These are phyloP conservation scores for Gigaspora rosea DNA, from an alignment of 192 early-diverging fungal species.

Conservation along the genomic window DNA sequence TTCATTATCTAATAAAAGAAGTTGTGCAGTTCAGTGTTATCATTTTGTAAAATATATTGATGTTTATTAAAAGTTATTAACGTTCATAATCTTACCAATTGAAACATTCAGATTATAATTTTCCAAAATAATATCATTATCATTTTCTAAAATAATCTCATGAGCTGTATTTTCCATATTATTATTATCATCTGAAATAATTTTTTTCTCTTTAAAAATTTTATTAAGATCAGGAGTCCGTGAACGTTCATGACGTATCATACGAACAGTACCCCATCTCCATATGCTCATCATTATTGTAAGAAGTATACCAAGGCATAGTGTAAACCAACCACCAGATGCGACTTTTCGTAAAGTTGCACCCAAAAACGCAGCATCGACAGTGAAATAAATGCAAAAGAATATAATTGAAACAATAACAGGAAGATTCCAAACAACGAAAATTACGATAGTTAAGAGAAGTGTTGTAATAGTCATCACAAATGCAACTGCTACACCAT, in stretches of 20 bases:
- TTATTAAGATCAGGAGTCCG: neutral
- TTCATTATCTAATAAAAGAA: neutral
- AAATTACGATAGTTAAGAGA: conserved; percentile 4
- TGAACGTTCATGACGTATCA: conserved; percentile 11
- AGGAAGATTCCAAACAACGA: conserved; percentile 31
- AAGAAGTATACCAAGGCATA: neutral
- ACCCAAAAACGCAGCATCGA: conserved; percentile 30
- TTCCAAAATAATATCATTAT: too few relatives aligned
- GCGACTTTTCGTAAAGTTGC: conserved; percentile 31
- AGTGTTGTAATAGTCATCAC: conserved; percentile 20
- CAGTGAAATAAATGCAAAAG: conserved; percentile 28
- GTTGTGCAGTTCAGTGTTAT: neutral
- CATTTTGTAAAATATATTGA: neutral
- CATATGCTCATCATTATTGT: conserved; percentile 26
- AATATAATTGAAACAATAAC: conserved; percentile 27
- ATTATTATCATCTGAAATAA: neutral
- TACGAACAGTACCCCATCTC: conserved; percentile 27
- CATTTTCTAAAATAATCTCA: too few relatives aligned
- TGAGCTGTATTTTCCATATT: too few relatives aligned
- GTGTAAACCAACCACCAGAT: conserved; percentile 35
- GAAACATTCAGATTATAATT: too few relatives aligned
- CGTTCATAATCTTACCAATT: too few relatives aligned
- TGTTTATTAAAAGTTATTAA: too few relatives aligned
- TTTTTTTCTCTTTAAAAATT: conserved; percentile 5
- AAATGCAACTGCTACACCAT: conserved; percentile 37